phyloP scores from a whole-genome alignment of 2,329 filamentous ascomycete species.

The Claviceps monticola region DNA sequence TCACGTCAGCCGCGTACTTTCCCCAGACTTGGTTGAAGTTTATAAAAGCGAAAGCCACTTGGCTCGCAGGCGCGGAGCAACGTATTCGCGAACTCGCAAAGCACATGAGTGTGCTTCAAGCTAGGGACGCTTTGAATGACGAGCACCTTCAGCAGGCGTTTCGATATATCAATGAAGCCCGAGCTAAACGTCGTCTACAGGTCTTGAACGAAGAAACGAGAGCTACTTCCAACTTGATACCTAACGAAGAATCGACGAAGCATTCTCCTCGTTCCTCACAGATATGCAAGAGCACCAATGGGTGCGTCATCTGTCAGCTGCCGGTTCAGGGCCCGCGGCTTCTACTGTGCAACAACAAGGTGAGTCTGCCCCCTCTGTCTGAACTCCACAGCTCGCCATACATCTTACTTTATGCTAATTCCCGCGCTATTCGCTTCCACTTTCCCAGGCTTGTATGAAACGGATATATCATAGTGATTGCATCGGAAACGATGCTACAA shows the following conservation, averaged over 20 bases:
- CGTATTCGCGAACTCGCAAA: slow-evolving; percentile 42
- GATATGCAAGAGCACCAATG: slow-evolving; percentile 28
- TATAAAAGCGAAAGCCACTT: slow-evolving; percentile 33
- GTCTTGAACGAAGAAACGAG: neutral
- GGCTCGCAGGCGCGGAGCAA: slow-evolving; percentile 34
- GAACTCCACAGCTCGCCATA: neutral
- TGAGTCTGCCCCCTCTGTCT: slow-evolving; percentile 14
- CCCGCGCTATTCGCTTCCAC: no score
- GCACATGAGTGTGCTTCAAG: slow-evolving; percentile 36
- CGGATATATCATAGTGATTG: slow-evolving; percentile 37
- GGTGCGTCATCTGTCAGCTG: slow-evolving; percentile 34
- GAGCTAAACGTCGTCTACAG: slow-evolving; percentile 12
- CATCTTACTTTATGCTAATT: neutral
- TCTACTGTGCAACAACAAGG: slow-evolving; percentile 36
- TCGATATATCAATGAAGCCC: slow-evolving; percentile 28
- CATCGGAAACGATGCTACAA: slow-evolving; percentile 21
- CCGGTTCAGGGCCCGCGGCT: slow-evolving; percentile 33
- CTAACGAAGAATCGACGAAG: slow-evolving; percentile 8
- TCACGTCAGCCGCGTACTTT: slow-evolving; percentile 38
- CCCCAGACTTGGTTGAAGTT: slow-evolving; percentile 39
- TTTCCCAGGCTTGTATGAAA: slow-evolving; percentile 24
- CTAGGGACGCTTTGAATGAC: slow-evolving; percentile 32
- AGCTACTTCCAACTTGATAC: neutral
- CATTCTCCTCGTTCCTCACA: slow-evolving; percentile 20
- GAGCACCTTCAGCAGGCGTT: slow-evolving; percentile 29